Evolutionary conservation across 257 asterid species (phyloP).

Genomic region (Nicotiana paniculata): DNA sequence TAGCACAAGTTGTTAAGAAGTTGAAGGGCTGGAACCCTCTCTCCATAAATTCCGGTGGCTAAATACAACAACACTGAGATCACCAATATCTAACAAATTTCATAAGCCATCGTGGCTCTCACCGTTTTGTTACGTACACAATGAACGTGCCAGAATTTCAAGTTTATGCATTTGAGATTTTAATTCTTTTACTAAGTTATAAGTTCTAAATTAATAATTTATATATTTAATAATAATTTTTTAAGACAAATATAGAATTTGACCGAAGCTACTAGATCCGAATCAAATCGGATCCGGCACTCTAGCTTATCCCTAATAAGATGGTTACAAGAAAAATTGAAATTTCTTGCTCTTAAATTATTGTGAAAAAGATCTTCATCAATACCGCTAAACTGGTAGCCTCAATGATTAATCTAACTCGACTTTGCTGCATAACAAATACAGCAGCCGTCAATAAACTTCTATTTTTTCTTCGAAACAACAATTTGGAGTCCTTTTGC

Average conservation of each 20-base stretch:
- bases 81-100: background rate
- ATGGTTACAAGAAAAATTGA: background rate
- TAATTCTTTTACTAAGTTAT: too few relatives aligned
- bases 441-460: too few relatives aligned
- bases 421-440: too few relatives aligned
- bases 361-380: background rate
- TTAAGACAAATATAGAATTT: too few relatives aligned
- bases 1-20: background rate
- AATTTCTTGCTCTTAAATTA: background rate
- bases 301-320: background rate
- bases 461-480: background rate
- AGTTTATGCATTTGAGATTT: accelerated
- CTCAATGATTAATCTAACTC: background rate
- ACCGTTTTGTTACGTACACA: background rate
- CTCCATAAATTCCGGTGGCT: background rate
- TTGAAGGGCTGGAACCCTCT: background rate
- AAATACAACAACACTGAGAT: background rate
- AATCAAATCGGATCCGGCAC: too few relatives aligned
- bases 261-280: too few relatives aligned
- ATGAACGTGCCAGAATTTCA: too few relatives aligned
- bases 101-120: background rate
- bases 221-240: too few relatives aligned
- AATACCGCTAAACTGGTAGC: background rate
- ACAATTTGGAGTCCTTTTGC: too few relatives aligned
- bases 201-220: too few relatives aligned